Conservation (phyloP, 2,329 filamentous ascomycete species). For the Aspergillus sp. region DNA sequence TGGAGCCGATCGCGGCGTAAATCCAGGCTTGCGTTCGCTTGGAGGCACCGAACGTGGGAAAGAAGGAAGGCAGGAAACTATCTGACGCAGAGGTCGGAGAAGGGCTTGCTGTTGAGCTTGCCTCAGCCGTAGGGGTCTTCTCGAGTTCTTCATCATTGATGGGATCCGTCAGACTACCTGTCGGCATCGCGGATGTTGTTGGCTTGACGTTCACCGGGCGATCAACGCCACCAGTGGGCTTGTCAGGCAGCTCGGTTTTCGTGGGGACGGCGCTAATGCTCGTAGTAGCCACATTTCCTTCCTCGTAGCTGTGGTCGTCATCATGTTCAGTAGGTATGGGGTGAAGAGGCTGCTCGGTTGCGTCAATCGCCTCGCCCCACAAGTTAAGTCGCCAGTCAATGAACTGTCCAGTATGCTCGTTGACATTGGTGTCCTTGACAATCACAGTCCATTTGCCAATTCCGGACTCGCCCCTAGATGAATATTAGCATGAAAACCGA, state of each 20-base stretch:
- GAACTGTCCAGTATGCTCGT: slow-evolving; percentile 75
- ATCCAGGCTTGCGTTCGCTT: slow-evolving; percentile 92
- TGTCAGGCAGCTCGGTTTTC: slow-evolving; percentile 48
- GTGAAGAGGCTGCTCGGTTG: slow-evolving; percentile 68
- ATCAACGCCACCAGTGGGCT: slow-evolving; percentile 65
- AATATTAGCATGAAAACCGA: slow-evolving; percentile 12
- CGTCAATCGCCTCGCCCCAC: slow-evolving; percentile 86
- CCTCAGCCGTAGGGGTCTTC: slow-evolving; percentile 31
- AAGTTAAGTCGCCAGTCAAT: slow-evolving; percentile 91
- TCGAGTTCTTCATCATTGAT: slow-evolving; percentile 11
- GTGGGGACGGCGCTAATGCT: slow-evolving; percentile 53
- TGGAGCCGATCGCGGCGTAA: slow-evolving; percentile 81
- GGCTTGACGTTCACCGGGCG: slow-evolving; percentile 66
- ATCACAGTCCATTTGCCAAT: slow-evolving; percentile 88
- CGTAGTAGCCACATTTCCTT: slow-evolving; percentile 64
- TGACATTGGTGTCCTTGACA: slow-evolving; percentile 79
- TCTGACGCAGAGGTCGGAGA: slow-evolving; percentile 43
- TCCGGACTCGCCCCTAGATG: slow-evolving; percentile 77
- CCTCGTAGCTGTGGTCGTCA: slow-evolving; percentile 75
- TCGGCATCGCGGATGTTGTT: slow-evolving; percentile 32
- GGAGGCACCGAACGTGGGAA: slow-evolving; percentile 87
- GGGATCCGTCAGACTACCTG: slow-evolving; percentile 20
- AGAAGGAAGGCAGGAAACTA: slow-evolving; percentile 75
- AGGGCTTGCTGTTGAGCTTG: slow-evolving; percentile 32
- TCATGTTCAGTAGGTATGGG: slow-evolving; percentile 83